Conservation (phyloP, 2,329 filamentous ascomycete species). For the Paracamarosporium sp. region DNA sequence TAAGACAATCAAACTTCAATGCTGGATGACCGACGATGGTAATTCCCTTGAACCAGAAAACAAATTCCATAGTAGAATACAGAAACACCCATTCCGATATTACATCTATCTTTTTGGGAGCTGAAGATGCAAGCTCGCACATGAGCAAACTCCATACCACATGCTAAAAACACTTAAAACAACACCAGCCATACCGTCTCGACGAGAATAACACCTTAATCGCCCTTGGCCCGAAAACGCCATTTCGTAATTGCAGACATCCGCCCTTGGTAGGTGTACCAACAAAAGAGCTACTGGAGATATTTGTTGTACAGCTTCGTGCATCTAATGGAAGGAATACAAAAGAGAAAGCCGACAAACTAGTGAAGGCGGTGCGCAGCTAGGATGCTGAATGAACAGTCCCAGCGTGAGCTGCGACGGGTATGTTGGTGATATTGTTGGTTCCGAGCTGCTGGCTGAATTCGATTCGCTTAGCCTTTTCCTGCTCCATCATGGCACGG, state of each 20-base stretch:
- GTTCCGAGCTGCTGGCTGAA: conserved; percentile 3
- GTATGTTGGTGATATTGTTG: not conserved
- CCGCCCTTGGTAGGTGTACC: conserved; percentile 13
- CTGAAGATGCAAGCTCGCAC: not conserved
- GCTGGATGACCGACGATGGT: too few relatives aligned
- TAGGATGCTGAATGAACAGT: not conserved
- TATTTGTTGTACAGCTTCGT: conserved; percentile 25
- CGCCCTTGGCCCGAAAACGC: conserved; percentile 1
- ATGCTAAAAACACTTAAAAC: not conserved
- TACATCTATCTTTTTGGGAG: not conserved
- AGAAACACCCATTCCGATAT: not conserved
- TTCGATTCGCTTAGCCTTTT: conserved; percentile 69
- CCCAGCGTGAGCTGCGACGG: not conserved
- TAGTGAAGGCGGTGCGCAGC: not conserved
- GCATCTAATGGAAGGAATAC: conserved; percentile 2
- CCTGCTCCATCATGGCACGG: conserved; percentile 78
- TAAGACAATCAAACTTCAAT: too few relatives aligned
- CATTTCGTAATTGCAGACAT: conserved; percentile 4
- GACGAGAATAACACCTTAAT: not conserved
- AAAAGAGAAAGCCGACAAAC: not conserved
- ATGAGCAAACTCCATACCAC: not conserved
- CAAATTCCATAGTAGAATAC: not conserved
- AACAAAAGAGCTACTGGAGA: conserved; percentile 8
- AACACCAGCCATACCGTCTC: not conserved
- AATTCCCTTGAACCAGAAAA: too few relatives aligned